phyloP scores from a whole-genome alignment of 352 stramenopile species.

The Phytophthora syringae region DNA sequence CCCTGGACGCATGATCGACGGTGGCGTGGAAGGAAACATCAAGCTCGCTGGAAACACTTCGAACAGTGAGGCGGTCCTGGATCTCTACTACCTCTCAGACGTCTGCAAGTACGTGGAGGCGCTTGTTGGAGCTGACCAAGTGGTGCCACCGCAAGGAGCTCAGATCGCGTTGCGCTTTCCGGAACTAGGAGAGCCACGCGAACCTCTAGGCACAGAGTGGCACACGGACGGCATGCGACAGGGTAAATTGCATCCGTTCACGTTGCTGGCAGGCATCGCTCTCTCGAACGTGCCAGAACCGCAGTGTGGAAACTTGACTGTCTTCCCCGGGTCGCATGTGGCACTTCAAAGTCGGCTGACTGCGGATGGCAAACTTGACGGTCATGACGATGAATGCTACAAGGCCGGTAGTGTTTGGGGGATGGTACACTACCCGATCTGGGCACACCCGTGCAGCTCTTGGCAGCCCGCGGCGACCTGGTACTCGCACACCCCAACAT shows the following conservation, averaged over 20 bases:
- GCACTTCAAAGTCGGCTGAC: slow-evolving; percentile 58
- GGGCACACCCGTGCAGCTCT: slow-evolving; percentile 63
- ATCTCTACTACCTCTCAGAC: slow-evolving; percentile 63
- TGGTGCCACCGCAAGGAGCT: slow-evolving; percentile 55
- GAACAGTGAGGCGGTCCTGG: slow-evolving; percentile 66
- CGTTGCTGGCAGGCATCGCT: slow-evolving; percentile 65
- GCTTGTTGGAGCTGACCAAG: slow-evolving; percentile 54
- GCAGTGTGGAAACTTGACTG: slow-evolving; percentile 72
- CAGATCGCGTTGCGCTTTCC: slow-evolving; percentile 83
- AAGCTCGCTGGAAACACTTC: slow-evolving; percentile 79
- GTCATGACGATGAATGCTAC: slow-evolving; percentile 66
- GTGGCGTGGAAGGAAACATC: slow-evolving; percentile 71
- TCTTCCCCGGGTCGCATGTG: slow-evolving; percentile 72
- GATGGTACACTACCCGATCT: slow-evolving; percentile 74
- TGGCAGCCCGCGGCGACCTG: slow-evolving; percentile 62
- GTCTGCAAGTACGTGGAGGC: slow-evolving; percentile 67
- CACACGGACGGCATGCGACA: slow-evolving; percentile 87
- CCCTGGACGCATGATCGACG: slow-evolving; percentile 71
- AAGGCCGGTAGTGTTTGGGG: slow-evolving; percentile 76
- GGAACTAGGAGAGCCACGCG: slow-evolving; percentile 62
- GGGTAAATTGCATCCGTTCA: slow-evolving; percentile 74
- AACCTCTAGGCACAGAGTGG: slow-evolving; percentile 77
- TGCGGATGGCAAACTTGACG: slow-evolving; percentile 57
- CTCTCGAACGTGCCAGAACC: slow-evolving; percentile 74
- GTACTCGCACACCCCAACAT: slow-evolving; percentile 80